These are phyloP conservation scores for Linum trigynum DNA, from an alignment of 345 rosid genomes.

Conservation along the genomic window DNA sequence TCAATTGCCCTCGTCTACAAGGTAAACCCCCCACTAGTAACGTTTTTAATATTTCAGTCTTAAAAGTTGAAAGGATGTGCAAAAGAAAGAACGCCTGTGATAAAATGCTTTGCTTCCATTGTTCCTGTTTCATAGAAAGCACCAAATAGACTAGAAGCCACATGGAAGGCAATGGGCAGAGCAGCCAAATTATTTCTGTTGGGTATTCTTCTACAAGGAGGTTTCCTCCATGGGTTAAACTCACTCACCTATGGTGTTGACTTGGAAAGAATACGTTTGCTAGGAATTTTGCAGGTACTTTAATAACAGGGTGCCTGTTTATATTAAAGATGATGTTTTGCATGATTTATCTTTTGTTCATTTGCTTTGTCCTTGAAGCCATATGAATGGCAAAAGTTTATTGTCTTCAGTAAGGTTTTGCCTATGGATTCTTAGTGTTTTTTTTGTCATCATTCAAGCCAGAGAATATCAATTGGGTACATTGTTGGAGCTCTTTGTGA, in stretches of 20 bases:
- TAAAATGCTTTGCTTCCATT: background rate
- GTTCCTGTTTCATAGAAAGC: constrained; percentile 31
- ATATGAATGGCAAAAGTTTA: no score
- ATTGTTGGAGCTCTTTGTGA: constrained; percentile 62
- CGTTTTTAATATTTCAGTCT: no score
- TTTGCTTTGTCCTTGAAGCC: background rate
- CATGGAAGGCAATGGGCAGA: constrained; percentile 55
- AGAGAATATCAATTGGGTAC: constrained; percentile 82
- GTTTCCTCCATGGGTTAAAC: constrained; percentile 64
- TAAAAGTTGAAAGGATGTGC: no score
- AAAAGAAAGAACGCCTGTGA: background rate
- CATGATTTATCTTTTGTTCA: background rate
- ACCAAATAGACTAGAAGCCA: constrained; percentile 43
- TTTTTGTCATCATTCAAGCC: constrained; percentile 18
- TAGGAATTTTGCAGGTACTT: constrained; percentile 76
- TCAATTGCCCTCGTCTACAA: constrained; percentile 68
- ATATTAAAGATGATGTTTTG: background rate
- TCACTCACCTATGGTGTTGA: constrained; percentile 58
- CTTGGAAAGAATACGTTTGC: constrained; percentile 45
- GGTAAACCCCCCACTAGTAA: constrained; percentile 24
- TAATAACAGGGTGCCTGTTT: background rate
- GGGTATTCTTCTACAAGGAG: constrained; percentile 88
- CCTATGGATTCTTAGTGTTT: background rate
- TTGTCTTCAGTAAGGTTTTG: no score
- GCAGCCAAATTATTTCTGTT: constrained; percentile 45